Conservation (phyloP, 177 flowering plant species). For the Telopea speciosissima region DNA sequence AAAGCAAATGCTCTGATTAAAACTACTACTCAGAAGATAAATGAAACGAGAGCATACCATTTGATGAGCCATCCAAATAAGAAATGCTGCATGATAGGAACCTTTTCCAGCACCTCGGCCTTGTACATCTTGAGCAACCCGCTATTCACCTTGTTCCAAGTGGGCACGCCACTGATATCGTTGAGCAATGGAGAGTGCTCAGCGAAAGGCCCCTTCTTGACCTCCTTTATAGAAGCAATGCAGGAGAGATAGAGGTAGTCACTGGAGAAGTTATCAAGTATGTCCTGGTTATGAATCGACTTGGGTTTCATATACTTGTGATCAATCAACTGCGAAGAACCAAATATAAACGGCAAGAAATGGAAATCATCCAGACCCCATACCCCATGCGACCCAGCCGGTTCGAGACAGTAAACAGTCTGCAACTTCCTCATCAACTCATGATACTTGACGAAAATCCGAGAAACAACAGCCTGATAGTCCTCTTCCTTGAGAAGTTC, state of each 20-base stretch:
- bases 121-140: conserved; percentile 96
- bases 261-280: conserved; percentile 66
- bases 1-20: no score
- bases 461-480: conserved; percentile 61
- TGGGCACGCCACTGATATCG: conserved; percentile 90
- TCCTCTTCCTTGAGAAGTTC: conserved; percentile 65
- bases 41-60: conserved; percentile 40
- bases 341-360: conserved; percentile 88
- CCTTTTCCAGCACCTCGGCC: conserved; percentile 87
- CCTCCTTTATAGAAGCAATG: conserved; percentile 77
- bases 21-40: background rate
- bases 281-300: conserved; percentile 87
- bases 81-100: conserved; percentile 98
- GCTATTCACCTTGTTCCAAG: conserved; percentile 87
- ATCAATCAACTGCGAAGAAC: conserved; percentile 88
- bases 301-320: conserved; percentile 99
- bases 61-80: conserved; percentile 77
- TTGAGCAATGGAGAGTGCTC: conserved; percentile 95
- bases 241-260: conserved; percentile 81
- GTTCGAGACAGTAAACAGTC: conserved; percentile 68
- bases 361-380: conserved; percentile 98
- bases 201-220: conserved; percentile 81
- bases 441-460: conserved; percentile 76
- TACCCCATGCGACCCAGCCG: conserved; percentile 98
- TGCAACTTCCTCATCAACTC: conserved; percentile 90